Conservation (phyloP, 306 rosid species). For the Astragalus membranaceus region DNA sequence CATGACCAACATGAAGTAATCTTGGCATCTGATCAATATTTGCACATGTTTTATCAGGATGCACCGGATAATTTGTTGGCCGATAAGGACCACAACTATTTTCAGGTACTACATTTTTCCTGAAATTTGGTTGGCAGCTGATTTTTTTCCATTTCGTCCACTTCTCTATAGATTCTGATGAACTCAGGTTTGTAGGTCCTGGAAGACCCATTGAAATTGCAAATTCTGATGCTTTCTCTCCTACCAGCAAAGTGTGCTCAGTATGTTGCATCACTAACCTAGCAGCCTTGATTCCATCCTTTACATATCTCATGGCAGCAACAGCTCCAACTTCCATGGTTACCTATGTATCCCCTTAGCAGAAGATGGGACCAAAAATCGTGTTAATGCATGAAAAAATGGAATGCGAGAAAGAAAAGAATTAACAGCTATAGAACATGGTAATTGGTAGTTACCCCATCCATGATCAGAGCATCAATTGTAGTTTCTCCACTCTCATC, state of each 20-base stretch:
- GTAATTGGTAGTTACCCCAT: conserved; percentile 55
- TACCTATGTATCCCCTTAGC: conserved; percentile 64
- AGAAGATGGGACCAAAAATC: conserved; percentile 31
- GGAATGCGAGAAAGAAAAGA: conserved; percentile 3
- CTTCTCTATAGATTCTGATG: conserved; percentile 62
- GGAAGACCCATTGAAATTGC: conserved; percentile 95
- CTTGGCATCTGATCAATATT: conserved; percentile 21
- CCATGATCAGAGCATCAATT: conserved; percentile 87
- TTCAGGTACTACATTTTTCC: conserved; percentile 59
- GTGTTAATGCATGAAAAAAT: conserved; percentile 1
- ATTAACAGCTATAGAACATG: background rate
- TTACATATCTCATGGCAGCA: conserved; percentile 87
- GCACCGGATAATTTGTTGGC: conserved; percentile 27
- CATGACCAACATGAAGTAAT: conserved; percentile 41
- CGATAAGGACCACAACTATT: conserved; percentile 72
- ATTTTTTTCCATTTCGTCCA: conserved; percentile 72
- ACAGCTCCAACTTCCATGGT: conserved; percentile 99
- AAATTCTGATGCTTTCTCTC: conserved; percentile 82
- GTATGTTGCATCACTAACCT: conserved; percentile 78
- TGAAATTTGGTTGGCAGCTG: conserved; percentile 83
- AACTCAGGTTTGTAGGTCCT: conserved; percentile 80
- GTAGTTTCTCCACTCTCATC: conserved; percentile 97
- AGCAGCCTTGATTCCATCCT: conserved; percentile 87
- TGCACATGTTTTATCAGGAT: conserved; percentile 32
- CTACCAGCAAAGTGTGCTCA: conserved; percentile 77